A percentile compares a stretch with the other conserved stretches of the same genome.
Conservation (phyloP, 106 monocot genomes). For the Dendrobium chrysotoxum region DNA sequence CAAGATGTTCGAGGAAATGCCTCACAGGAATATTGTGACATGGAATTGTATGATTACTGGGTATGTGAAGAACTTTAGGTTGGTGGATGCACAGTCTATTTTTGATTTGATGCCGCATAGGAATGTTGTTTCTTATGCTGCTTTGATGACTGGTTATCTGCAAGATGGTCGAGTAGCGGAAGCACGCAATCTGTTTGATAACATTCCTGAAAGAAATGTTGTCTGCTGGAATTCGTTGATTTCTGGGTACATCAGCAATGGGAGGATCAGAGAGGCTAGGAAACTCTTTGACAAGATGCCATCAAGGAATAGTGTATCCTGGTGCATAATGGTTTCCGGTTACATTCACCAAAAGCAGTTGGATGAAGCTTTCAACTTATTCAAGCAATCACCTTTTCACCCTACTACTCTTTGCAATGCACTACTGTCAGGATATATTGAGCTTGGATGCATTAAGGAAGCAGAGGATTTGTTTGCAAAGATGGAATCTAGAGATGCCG, state of each 20-base stretch:
- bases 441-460: slow-evolving; percentile 32
- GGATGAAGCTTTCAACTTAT: slow-evolving; percentile 38
- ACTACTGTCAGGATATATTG: slow-evolving; percentile 43
- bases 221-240: slow-evolving; percentile 77
- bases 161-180: slow-evolving; percentile 34
- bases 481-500: slow-evolving; percentile 28
- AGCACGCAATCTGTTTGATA: slow-evolving; percentile 47
- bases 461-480: slow-evolving; percentile 38
- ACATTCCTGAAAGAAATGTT: slow-evolving; percentile 53
- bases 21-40: slow-evolving; percentile 40
- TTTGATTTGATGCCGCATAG: slow-evolving; percentile 46
- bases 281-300: slow-evolving; percentile 66
- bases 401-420: slow-evolving; percentile 40
- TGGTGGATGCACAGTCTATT: slow-evolving; percentile 24
- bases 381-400: slow-evolving; percentile 20
- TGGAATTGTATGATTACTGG: slow-evolving; percentile 79
- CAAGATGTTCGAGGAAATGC: slow-evolving; percentile 48
- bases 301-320: slow-evolving; percentile 39
- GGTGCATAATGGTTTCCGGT: slow-evolving; percentile 55
- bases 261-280: slow-evolving; percentile 29
- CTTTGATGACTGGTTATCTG: slow-evolving; percentile 45
- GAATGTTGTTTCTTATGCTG: slow-evolving; percentile 43
- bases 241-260: slow-evolving; percentile 32
- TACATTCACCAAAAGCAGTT: slow-evolving; percentile 42
- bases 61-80: slow-evolving; percentile 20